These are phyloP conservation scores for Scedosporium dehoogii DNA, from an alignment of 2,329 filamentous ascomycete genomes.

Conservation along the genomic window DNA sequence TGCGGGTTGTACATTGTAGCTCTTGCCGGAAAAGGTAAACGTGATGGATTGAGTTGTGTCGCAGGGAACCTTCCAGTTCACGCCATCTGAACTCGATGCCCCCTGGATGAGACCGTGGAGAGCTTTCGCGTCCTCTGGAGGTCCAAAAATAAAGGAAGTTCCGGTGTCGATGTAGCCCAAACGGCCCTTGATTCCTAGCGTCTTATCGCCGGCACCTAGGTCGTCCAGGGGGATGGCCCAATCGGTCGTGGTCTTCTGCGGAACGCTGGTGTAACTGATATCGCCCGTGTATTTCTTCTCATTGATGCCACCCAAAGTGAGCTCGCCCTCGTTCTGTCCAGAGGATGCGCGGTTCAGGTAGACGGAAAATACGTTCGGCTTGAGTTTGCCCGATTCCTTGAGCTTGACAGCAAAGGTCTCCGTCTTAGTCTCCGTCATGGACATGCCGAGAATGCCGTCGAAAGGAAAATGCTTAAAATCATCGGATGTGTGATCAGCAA, in stretches of 20 bases:
- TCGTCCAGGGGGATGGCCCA: slow-evolving; percentile 69
- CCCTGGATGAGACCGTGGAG: slow-evolving; percentile 61
- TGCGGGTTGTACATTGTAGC: slow-evolving; percentile 55
- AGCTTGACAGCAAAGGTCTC: slow-evolving; percentile 61
- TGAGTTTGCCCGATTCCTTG: slow-evolving; percentile 42
- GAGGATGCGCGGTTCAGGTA: slow-evolving; percentile 59
- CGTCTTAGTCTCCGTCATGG: slow-evolving; percentile 47
- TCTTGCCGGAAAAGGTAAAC: slow-evolving; percentile 57
- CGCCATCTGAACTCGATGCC: slow-evolving; percentile 40
- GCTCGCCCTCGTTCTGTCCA: slow-evolving; percentile 59
- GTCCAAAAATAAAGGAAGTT: slow-evolving; percentile 70
- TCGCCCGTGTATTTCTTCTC: slow-evolving; percentile 55
- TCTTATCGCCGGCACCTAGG: slow-evolving; percentile 49
- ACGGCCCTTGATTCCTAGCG: slow-evolving; percentile 42
- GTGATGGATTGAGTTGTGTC: slow-evolving; percentile 49
- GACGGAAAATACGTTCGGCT: slow-evolving; percentile 59
- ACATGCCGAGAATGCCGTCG: slow-evolving; percentile 77
- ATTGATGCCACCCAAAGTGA: slow-evolving; percentile 68
- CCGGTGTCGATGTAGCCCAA: slow-evolving; percentile 75
- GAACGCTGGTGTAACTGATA: slow-evolving; percentile 54
- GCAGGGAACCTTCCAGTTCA: slow-evolving; percentile 66
- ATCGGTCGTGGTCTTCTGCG: slow-evolving; percentile 38
- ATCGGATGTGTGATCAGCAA: slow-evolving; percentile 59
- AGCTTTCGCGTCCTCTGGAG: slow-evolving; percentile 52
- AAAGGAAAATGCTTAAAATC: slow-evolving; percentile 74